Conservation (phyloP, 768 basidiomycete species). For the Phallus indusiatus region DNA sequence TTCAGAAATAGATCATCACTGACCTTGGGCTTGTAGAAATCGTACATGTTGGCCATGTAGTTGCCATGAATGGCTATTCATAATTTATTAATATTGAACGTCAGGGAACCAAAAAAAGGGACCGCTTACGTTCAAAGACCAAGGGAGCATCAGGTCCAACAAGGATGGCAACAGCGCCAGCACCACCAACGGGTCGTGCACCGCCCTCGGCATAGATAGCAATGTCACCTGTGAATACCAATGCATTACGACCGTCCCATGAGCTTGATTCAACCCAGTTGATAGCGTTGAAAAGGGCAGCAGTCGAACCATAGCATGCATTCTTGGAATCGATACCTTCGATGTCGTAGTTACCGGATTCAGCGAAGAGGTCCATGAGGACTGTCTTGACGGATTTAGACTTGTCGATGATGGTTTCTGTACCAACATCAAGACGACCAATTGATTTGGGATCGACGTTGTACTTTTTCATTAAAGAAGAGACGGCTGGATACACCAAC, state of each 20-base stretch:
- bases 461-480: constrained; percentile 85
- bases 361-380: constrained; percentile 95
- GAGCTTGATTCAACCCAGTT: constrained; percentile 97
- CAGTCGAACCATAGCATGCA: constrained; percentile 98
- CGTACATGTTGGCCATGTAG: constrained; percentile 96
- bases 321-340: constrained; percentile 99
- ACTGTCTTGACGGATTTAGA: constrained; percentile 98
- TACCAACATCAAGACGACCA: constrained; percentile 96
- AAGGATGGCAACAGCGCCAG: constrained; percentile 89
- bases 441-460: constrained; percentile 94
- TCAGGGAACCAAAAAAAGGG: background rate
- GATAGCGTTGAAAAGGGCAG: constrained; percentile 95
- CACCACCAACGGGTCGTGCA: constrained; percentile 93
- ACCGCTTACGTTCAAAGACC: constrained; percentile 84
- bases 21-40: constrained; percentile 93
- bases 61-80: constrained; percentile 83
- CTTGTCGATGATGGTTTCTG: constrained; percentile 99
- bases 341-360: constrained; percentile 89
- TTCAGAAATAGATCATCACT: background rate
- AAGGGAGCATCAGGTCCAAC: constrained; percentile 95
- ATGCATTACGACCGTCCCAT: constrained; percentile 97
- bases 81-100: constrained; percentile 3
- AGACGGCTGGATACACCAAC: constrained; percentile 54
- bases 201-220: constrained; percentile 96
- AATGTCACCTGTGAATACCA: constrained; percentile 94